Evolutionary conservation across 2,329 filamentous ascomycete genomes (phyloP), one percentile per base, ranked within the genome.

Genomic region (Didymella segeticola): DNA sequence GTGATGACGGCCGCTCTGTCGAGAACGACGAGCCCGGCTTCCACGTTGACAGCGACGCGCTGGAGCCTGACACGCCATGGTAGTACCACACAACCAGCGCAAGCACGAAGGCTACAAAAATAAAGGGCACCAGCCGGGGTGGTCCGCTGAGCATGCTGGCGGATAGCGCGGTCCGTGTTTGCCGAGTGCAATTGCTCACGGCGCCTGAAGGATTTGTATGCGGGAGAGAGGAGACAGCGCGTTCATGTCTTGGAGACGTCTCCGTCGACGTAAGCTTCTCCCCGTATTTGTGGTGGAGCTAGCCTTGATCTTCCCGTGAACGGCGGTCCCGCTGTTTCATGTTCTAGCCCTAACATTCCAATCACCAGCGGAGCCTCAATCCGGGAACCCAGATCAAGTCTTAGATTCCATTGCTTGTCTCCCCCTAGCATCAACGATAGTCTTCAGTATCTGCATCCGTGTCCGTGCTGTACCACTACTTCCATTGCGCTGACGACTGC

Each of bases 131-230:
- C 15, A 71, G 60, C 47, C 71, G 67, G 17, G 71, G 71, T 26
- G 71, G 71, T 41, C 71, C 68, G 46, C 70, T 67, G 49, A 74
- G 65, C 71, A 74, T 73, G 25, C n/a, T 71, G 64, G 33, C 58
- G 51, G 50, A 29, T 50, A 43, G 27, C 38, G 46, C 34, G 53
- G 46, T 20, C 41, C 50, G 59, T 30, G 45, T 19, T 26, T 31
- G 53, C 30, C 47, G 51, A 38, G 49, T 47, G 47, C 29, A 25
- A 42, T 43, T 41, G 45, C 30, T 62, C 53, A 56, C 48, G 46
- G 34, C 57, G 56, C 57, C 39, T 37, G 34, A 14, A 43, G 29
- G 20, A 39, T 43, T 27, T 43, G 38, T 37, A 45, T 8, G 26
- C 45, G 25, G 38, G 26, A 37, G 34, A 22, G 34, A 20, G 37